Evolutionary conservation across 768 basidiomycete species (phyloP).

Genomic region (Lactarius sanguifluus): DNA sequence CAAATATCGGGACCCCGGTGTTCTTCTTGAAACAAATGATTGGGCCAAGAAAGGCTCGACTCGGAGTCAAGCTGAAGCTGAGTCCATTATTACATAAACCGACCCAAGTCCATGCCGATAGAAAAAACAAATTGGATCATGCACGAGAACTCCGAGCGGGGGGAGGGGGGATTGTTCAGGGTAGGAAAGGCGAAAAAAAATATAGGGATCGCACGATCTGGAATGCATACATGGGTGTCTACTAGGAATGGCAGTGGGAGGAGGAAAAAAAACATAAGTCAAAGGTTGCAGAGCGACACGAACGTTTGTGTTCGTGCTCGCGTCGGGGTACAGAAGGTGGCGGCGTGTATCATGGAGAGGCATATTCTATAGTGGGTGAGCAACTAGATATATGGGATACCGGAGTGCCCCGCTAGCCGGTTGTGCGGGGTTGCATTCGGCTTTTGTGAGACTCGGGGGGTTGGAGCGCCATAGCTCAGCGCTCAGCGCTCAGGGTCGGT

Average conservation of each 20-base stretch:
- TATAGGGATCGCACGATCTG: slow-evolving; percentile 1
- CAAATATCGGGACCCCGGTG: no score
- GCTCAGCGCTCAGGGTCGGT: neutral
- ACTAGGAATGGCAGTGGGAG: slow-evolving; percentile 9
- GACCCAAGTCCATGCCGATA: neutral
- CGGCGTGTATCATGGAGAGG: neutral
- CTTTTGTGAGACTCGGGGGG: neutral
- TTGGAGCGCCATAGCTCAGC: neutral
- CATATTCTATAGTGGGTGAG: slow-evolving; percentile 4
- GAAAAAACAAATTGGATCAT: neutral
- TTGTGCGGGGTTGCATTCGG: neutral
- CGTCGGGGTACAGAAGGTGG: neutral
- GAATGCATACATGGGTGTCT: slow-evolving; percentile 15
- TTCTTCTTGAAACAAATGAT: no score
- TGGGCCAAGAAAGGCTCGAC: no score
- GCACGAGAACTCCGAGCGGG: neutral
- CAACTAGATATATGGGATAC: neutral
- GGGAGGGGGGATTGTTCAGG: neutral
- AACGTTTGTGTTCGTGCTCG: neutral
- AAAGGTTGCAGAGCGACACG: neutral
- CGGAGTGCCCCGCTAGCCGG: neutral
- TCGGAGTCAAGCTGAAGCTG: neutral
- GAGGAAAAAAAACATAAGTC: neutral
- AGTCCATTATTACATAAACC: neutral
- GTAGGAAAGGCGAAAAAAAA: neutral